Evolutionary conservation across 2,329 filamentous ascomycete genomes (phyloP).

Genomic region (Colletotrichum graminicola): DNA sequence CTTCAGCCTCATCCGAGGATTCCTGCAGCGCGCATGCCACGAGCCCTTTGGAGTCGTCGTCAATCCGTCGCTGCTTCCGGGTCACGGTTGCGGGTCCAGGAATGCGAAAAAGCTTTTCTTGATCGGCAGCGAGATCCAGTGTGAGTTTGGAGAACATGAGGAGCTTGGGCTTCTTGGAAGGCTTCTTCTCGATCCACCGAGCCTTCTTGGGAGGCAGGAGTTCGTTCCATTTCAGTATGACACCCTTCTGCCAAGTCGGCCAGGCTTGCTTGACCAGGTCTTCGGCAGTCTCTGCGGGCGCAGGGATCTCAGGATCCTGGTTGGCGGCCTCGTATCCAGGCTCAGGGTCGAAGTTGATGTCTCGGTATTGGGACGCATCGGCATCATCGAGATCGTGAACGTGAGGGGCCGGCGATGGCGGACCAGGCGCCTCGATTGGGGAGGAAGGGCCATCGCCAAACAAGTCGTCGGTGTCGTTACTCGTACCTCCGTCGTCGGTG

Average conservation of each 20-base stretch:
- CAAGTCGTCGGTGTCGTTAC: slow-evolving; percentile 73
- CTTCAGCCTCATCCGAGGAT: slow-evolving; percentile 55
- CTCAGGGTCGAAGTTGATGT: slow-evolving; percentile 62
- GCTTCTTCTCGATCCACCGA: slow-evolving; percentile 82
- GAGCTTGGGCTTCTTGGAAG: slow-evolving; percentile 82
- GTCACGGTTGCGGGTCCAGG: slow-evolving; percentile 67
- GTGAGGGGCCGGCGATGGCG: slow-evolving; percentile 59
- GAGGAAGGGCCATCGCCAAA: slow-evolving; percentile 73
- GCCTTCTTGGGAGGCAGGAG: slow-evolving; percentile 86
- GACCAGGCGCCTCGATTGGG: slow-evolving; percentile 58
- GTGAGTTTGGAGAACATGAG: slow-evolving; percentile 89
- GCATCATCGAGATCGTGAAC: slow-evolving; percentile 56
- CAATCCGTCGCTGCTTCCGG: slow-evolving; percentile 69
- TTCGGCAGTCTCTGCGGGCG: slow-evolving; percentile 77
- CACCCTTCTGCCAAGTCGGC: slow-evolving; percentile 82
- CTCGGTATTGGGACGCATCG: slow-evolving; percentile 54
- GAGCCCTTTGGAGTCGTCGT: slow-evolving; percentile 62
- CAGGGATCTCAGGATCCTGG: slow-evolving; percentile 73
- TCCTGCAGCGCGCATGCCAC: slow-evolving; percentile 59
- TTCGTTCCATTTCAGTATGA: slow-evolving; percentile 82
- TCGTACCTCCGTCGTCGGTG: slow-evolving; percentile 71
- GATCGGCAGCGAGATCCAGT: slow-evolving; percentile 86
- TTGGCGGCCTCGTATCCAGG: slow-evolving; percentile 61
- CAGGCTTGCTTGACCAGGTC: slow-evolving; percentile 85
- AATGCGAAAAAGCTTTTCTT: slow-evolving; percentile 88